Evolutionary conservation across 1,284 basidiomycete species (phyloP).

Genomic region (Cutaneotrichosporon arboriforme): DNA sequence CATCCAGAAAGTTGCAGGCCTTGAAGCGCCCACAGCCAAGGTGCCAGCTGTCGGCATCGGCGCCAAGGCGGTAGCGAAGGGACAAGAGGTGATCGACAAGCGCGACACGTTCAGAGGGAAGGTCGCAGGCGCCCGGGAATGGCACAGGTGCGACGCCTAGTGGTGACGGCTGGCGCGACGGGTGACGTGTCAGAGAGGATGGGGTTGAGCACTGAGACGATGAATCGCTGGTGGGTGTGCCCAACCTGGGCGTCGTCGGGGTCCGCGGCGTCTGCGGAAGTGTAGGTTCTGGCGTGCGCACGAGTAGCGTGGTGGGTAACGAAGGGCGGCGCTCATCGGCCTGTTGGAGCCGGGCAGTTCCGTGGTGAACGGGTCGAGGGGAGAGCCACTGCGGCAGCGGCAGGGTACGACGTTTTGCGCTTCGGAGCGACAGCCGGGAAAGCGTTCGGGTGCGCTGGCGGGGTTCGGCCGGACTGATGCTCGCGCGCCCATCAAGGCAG

Average conservation of each 20-base stretch:
- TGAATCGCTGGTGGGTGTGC: background rate
- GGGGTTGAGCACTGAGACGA: slow-evolving; percentile 4
- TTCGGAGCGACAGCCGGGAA: slow-evolving; percentile 10
- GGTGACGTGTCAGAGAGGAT: background rate
- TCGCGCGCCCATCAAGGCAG: slow-evolving; percentile 12
- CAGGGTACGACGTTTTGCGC: slow-evolving; percentile 15
- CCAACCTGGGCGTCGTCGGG: background rate
- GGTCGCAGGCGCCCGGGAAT: slow-evolving; percentile 5
- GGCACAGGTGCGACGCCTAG: background rate
- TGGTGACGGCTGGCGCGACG: background rate
- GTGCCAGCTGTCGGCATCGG: slow-evolving; percentile 28
- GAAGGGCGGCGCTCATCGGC: slow-evolving; percentile 28
- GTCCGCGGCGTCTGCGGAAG: too few species aligned
- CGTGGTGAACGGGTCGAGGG: slow-evolving; percentile 9
- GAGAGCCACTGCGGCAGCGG: slow-evolving; percentile 24
- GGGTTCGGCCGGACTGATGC: background rate
- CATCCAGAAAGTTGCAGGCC: slow-evolving; percentile 15
- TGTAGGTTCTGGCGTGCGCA: too few species aligned
- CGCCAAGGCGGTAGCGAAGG: slow-evolving; percentile 25
- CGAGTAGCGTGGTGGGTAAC: slow-evolving; percentile 19
- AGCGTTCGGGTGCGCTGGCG: slow-evolving; percentile 8
- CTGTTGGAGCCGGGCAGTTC: slow-evolving; percentile 11
- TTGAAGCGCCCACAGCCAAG: slow-evolving; percentile 26
- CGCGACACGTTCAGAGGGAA: slow-evolving; percentile 10
- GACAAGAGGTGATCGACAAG: slow-evolving; percentile 25